Percentiles rank a stretch among this genome's conserved stretches.
These are phyloP conservation scores for Somion occarium DNA, from an alignment of 1,284 basidiomycete genomes.

Conservation along the genomic window DNA sequence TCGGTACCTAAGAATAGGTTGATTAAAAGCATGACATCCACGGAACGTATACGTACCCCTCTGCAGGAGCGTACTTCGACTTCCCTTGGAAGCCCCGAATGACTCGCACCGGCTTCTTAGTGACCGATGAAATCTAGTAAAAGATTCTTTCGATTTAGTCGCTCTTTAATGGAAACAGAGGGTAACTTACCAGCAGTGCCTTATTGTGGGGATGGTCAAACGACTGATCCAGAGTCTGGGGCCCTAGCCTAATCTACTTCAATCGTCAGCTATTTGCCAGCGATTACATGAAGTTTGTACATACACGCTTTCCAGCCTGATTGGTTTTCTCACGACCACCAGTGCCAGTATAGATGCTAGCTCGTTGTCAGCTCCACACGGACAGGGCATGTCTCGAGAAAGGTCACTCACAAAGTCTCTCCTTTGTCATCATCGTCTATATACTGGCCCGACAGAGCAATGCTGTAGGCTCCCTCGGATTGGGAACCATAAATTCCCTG, in stretches of 20 bases:
- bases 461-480: conserved; percentile 33
- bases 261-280: neutral
- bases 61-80: conserved; percentile 27
- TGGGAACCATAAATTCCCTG: conserved; percentile 20
- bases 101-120: conserved; percentile 35
- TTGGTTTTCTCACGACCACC: conserved; percentile 18
- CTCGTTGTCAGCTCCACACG: neutral
- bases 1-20: conserved; percentile 31
- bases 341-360: conserved; percentile 37
- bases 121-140: conserved; percentile 27
- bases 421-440: conserved; percentile 37
- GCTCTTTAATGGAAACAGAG: neutral
- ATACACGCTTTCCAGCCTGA: neutral
- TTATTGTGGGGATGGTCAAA: conserved; percentile 29
- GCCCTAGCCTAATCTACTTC: conserved; percentile 17
- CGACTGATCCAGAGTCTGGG: conserved; percentile 31
- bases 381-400: neutral
- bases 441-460: conserved; percentile 38
- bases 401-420: conserved; percentile 30
- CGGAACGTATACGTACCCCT: conserved; percentile 23
- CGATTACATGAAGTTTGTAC: neutral
- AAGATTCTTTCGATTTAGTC: neutral
- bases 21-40: neutral
- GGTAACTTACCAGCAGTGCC: conserved; percentile 25
- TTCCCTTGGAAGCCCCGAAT: conserved; percentile 28